Base-by-base conservation (phyloP, 352 stramenopile species). In the Saprolegnia parasitica region DNA sequence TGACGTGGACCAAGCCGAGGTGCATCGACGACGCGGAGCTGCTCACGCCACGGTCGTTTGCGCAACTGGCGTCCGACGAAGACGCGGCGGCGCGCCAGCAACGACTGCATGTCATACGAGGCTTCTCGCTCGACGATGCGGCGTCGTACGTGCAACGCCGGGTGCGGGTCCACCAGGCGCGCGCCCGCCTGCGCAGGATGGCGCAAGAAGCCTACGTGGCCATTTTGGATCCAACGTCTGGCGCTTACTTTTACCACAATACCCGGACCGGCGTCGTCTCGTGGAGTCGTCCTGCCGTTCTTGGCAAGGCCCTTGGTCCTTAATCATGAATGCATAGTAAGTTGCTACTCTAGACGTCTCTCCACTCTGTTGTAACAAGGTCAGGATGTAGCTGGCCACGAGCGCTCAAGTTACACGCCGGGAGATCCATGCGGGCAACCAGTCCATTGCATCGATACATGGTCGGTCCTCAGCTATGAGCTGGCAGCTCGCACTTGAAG, bases 171-270 rank as follows among this genome's bases (percentile, higher is more conserved):
- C 77, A 78, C 9, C 73, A 61, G 5, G 84, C 81, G 4, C 89
- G 89, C 37, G 68, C 65, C 11, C 73, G 64, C 15, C 61, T 92
- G 5, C 71, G 87, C 26, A 29, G 68, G 54, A 73, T 88, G 35
- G 84, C 75, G 55, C 74, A 76, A 16, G 63, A 73, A 23, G 80
- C 90, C 18, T 92, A 92, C 62, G 81, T 89, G 72, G 74, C 81
- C 47, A 85, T 92, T 54, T 91, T 83, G 49, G 86, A 93, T 45
- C 71, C 81, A 6, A 75, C 75, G 0, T 67, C 77, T 52, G 71
- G 77, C 4, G 39, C 68, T 32, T 93, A 81, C 65, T 93, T 87
- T 74, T 93, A 91, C 72, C 79, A 91, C 76, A 93, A 91, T 74
- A 93, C 81, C 3, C 77, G 80, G 15, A 93, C 86, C 1, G 79